Evolutionary conservation across 106 monocot species (phyloP), one percentile per base, ranked within the genome.

Genomic region (Acorus calamus): DNA sequence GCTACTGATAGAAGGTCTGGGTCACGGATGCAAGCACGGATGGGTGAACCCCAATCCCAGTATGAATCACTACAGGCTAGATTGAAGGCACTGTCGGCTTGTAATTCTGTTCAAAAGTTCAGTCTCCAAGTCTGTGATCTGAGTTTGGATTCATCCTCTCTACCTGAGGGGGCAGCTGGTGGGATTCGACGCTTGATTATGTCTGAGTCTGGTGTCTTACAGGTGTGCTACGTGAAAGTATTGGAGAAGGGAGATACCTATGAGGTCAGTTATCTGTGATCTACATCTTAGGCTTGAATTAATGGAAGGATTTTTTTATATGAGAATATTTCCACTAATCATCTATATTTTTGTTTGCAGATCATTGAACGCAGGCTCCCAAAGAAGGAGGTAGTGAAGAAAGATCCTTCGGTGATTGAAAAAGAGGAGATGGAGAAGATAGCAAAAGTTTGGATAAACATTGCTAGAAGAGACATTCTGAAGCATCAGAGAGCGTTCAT

Each of bases 141-240:
- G 62, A 71, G 67, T 46, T 63, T 83, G 70, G 84, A 87, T 50
- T 64, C 83, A 4, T 76, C 71, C 14, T 75, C 77, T 6, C 76
- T 94, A 80, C 94, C 94, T 4, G 94, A 90, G 72, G 94, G 94
- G 62, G 84, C 94, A 66, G 90, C 90, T 63, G 94, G 94, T n/a
- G 81, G 81, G 57, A 96, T 96, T 64, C 64, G 85, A 45, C 74
- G 94, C 49, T 76, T 63, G 61, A 96, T 96, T 55, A 73, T 87
- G 80, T 80, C 84, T 48, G 94, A 96, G 57, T 62, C 84, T 70
- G 94, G 94, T 61, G 70, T 42, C 57, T 78, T 94, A 65, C 89
- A 94, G 68, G 81, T 87, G 69, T 82, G 69, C 60, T 90, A 76
- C 73, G 94, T 94, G 44, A 94, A 78, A 69, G 84, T 94, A 43